These are phyloP conservation scores for Rhodotorula mucilaginosa DNA, from an alignment of 1,284 basidiomycete species.

Conservation along the genomic window DNA sequence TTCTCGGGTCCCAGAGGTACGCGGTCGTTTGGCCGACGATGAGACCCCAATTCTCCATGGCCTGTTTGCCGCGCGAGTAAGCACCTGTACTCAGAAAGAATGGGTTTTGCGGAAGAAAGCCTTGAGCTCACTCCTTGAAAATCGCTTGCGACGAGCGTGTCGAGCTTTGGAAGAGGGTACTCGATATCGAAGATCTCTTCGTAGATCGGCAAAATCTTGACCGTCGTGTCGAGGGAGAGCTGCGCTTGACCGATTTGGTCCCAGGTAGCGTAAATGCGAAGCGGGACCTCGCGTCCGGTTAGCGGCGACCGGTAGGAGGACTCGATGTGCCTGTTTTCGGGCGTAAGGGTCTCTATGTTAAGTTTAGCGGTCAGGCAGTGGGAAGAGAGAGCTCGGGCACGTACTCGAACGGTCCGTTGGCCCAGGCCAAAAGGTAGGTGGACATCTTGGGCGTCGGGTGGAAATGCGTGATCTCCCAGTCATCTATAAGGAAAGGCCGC, in stretches of 20 bases:
- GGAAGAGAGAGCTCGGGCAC: conserved; percentile 39
- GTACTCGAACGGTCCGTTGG: conserved; percentile 71
- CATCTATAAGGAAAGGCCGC: not conserved
- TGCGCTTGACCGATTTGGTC: conserved; percentile 77
- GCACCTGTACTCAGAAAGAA: not conserved
- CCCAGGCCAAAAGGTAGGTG: conserved; percentile 86
- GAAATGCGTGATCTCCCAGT: conserved; percentile 49
- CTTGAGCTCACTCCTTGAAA: conserved; percentile 45
- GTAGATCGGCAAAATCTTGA: conserved; percentile 80
- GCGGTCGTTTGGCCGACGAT: conserved; percentile 83
- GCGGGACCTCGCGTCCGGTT: conserved; percentile 75
- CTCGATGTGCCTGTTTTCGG: conserved; percentile 58
- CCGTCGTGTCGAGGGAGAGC: conserved; percentile 81
- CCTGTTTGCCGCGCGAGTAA: conserved; percentile 44
- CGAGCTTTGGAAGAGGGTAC: conserved; percentile 49
- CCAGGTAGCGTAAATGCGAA: conserved; percentile 81
- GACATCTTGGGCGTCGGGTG: conserved; percentile 62
- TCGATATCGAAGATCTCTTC: conserved; percentile 61
- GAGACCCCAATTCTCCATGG: conserved; percentile 75
- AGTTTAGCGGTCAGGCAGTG: no score
- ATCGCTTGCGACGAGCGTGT: conserved; percentile 48
- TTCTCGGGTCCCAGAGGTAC: conserved; percentile 62
- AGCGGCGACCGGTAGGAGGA: conserved; percentile 76
- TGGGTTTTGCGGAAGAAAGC: not conserved
- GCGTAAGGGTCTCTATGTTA: not conserved